Percentiles rank a stretch among this genome's conserved stretches.
Conservation (phyloP, 129 eudicot genomes). For the Chrysanthemum makinoi region DNA sequence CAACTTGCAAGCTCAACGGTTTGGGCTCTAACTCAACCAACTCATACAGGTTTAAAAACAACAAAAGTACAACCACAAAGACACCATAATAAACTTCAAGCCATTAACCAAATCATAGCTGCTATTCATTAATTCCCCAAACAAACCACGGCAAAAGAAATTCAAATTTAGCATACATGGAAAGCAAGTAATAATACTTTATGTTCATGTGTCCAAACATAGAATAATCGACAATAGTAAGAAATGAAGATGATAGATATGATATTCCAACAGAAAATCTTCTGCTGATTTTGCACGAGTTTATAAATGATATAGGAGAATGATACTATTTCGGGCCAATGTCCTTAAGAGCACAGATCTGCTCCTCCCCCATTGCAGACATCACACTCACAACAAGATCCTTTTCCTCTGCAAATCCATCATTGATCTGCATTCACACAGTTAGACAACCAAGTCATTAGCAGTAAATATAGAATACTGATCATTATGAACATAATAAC, state of each 20-base stretch:
- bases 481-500: neutral
- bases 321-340: slow-evolving; percentile 42
- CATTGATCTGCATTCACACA: slow-evolving; percentile 40
- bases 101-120: neutral
- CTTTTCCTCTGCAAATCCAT: slow-evolving; percentile 60
- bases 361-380: slow-evolving; percentile 73
- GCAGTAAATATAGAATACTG: neutral
- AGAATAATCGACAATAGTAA: slow-evolving; percentile 1
- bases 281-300: slow-evolving; percentile 19
- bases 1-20: no score
- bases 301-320: neutral
- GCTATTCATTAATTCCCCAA: neutral
- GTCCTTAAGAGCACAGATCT: slow-evolving; percentile 58
- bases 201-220: slow-evolving; percentile 21
- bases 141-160: neutral
- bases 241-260: slow-evolving; percentile 7
- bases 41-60: neutral
- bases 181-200: slow-evolving; percentile 6
- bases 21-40: neutral
- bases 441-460: neutral
- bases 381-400: slow-evolving; percentile 54
- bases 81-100: neutral
- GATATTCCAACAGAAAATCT: slow-evolving; percentile 19
- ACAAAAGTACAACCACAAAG: neutral
- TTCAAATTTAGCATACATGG: neutral